phyloP scores from a whole-genome alignment of 805 yeast species.

The Pichia heedii region DNA sequence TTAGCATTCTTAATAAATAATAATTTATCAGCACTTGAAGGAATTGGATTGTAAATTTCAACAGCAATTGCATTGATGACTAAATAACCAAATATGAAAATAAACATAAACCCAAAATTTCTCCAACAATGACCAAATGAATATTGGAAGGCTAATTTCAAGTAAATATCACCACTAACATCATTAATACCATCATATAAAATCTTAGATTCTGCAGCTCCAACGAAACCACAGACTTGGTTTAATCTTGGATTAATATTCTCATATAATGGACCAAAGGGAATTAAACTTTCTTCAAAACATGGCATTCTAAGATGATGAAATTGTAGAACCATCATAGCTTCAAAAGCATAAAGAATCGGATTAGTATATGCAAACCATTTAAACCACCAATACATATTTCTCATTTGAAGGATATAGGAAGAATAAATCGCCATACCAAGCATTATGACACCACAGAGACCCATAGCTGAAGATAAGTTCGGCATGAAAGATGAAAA shows the following conservation, averaged over 20 bases:
- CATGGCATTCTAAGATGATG: constrained; percentile 45
- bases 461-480: constrained; percentile 48
- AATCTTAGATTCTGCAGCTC: constrained; percentile 30
- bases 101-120: constrained; percentile 51
- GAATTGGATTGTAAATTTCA: constrained; percentile 25
- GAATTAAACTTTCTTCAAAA: constrained; percentile 33
- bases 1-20: constrained; percentile 22
- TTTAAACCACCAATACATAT: constrained; percentile 56
- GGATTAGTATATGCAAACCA: constrained; percentile 47
- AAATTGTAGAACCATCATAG: constrained; percentile 50
- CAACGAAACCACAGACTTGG: constrained; percentile 44
- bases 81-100: constrained; percentile 34
- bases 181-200: constrained; percentile 20
- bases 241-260: constrained; percentile 26
- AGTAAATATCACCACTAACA: constrained; percentile 46
- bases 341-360: constrained; percentile 40
- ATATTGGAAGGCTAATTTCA: constrained; percentile 40
- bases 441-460: constrained; percentile 48
- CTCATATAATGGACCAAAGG: constrained; percentile 48
- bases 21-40: constrained; percentile 27
- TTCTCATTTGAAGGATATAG: constrained; percentile 48
- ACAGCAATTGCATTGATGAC: constrained; percentile 20
- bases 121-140: constrained; percentile 63
- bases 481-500: constrained; percentile 43
- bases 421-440: constrained; percentile 54